Evolutionary conservation across 768 basidiomycete genomes (phyloP), one percentile per base, ranked within the genome.

Genomic region (Mycena rosella): DNA sequence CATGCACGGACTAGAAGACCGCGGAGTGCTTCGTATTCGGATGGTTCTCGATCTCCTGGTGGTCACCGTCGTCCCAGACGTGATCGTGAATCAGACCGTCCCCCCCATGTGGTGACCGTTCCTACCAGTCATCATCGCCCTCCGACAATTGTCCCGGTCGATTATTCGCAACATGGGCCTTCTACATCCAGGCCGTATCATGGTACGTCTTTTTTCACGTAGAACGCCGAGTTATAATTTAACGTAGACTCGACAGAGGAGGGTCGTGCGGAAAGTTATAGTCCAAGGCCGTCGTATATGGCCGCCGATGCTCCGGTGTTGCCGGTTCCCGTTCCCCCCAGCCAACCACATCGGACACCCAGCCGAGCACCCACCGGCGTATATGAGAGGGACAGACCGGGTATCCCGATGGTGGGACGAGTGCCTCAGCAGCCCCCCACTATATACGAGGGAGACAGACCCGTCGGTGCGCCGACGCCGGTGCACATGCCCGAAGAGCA

Each of bases 401-500:
- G 71, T 10, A 45, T 73, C 45, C 71, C 71, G 15, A 71, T 58
- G 32, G 63, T 64, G 26, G 53, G 49, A 29, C 71, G 54, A 47
- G 24, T 52, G 10, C 49, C 62, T n/a, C n/a, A n/a, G n/a, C n/a
- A n/a, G n/a, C n/a, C n/a, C n/a, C n/a, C n/a, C 34, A 36, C 34
- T 36, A 15, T 15, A 36, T 36, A 36, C 15, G n/a, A n/a, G 30
- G 42, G 24, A 24, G 48, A 52, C 47, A 36, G 64, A 40, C 56
- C 32, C 32, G 53, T 66, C 20, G 72, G 72, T 11, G 45, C 71
- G 38, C 71, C 72, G 17, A 71, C 60, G 34, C 60, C 67, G 24
- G 54, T 54, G 32, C 72, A 45, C 44, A 26, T 54, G 14, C 52
- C 63, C 20, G 22, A 32, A 14, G 63, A 47, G 6, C 49, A n/a